Evolutionary conservation across 2,329 filamentous ascomycete species (phyloP), one percentile per base, ranked within the genome.

Genomic region (Gnomoniopsis sp.): DNA sequence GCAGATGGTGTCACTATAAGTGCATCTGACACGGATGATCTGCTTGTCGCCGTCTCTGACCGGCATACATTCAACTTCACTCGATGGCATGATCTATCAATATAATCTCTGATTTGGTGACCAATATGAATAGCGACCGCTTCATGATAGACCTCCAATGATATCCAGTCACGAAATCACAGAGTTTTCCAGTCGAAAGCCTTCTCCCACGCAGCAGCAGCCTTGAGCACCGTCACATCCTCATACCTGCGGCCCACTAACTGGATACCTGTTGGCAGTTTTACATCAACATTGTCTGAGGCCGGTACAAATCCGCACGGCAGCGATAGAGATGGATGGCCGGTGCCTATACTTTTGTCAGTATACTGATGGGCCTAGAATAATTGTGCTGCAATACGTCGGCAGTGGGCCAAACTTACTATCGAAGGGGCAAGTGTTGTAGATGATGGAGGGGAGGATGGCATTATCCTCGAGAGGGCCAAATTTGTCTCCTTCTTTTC

Each of bases 131-230:
- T 4, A 30, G 26, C 26, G 8, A 30, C 26, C 8, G 26, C 4
- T 30, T 30, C 26, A 30, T 30, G 8, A 30, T 30, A 4, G 8
- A 30, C 26, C 26, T 30, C 26, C 4, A 4, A 30, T 30, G 8
- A 30, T 30, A 30, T 4, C 26, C 8, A 30, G 4, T 30, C 8
- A 4, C 26, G 4, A 30, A 8, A 30, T 60, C 36, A 60, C 66
- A 73, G 36, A 65, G 62, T 69, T 46, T 49, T 55, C 58, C 53
- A 57, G 36, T 60, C 54, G 10, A 57, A 60, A 2, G 58, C 59
- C 21, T 54, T 54, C 30, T 61, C 55, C 55, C 55, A 61, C 12
- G 55, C 54, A 43, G 59, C 52, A 53, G 59, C 59, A 8, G 59
- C 56, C 59, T 53, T 59, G n/a, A 59, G 21, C 17, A 61, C 52